A percentile compares a stretch with the other conserved stretches of the same genome.
Evolutionary conservation across 345 rosid genomes (phyloP).

Genomic region (Barbarea vulgaris): DNA sequence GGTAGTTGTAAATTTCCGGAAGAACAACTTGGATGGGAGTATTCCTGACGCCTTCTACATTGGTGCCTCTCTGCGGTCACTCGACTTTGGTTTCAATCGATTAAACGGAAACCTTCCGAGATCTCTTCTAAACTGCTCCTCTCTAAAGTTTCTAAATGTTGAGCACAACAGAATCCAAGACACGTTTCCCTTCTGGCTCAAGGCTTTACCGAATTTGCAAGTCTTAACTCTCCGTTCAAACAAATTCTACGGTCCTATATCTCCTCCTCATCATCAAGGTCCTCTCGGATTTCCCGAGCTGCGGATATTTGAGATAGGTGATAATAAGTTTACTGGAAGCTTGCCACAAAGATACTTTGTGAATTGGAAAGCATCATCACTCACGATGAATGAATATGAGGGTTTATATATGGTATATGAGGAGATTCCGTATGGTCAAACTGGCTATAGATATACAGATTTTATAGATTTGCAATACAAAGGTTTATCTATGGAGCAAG

Average conservation of each 20-base stretch:
- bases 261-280: slow-evolving; percentile 16
- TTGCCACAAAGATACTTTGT: slow-evolving; percentile 13
- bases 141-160: background rate
- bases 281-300: slow-evolving; percentile 18
- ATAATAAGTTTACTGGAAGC: slow-evolving; percentile 17
- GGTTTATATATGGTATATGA: background rate
- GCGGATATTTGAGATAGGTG: slow-evolving; percentile 1
- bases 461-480: background rate
- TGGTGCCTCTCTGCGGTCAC: background rate
- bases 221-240: slow-evolving; percentile 1
- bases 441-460: rapidly evolving
- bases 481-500: background rate
- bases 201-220: background rate
- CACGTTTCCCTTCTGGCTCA: slow-evolving; percentile 25
- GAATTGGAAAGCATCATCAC: slow-evolving; percentile 19
- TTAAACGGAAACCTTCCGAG: slow-evolving; percentile 17
- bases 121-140: slow-evolving; percentile 4
- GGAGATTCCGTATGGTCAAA: rapidly evolving
- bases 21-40: slow-evolving; percentile 14
- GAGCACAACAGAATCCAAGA: background rate
- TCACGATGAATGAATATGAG: background rate
- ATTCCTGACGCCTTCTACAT: rapidly evolving
- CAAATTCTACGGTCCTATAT: background rate
- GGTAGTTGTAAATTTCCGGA: background rate
- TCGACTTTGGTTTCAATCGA: background rate